A percentile compares a stretch with the other conserved stretches of the same genome.
phyloP scores from a whole-genome alignment of 176 grass and related monocot species.

The Oryza australiensis region DNA sequence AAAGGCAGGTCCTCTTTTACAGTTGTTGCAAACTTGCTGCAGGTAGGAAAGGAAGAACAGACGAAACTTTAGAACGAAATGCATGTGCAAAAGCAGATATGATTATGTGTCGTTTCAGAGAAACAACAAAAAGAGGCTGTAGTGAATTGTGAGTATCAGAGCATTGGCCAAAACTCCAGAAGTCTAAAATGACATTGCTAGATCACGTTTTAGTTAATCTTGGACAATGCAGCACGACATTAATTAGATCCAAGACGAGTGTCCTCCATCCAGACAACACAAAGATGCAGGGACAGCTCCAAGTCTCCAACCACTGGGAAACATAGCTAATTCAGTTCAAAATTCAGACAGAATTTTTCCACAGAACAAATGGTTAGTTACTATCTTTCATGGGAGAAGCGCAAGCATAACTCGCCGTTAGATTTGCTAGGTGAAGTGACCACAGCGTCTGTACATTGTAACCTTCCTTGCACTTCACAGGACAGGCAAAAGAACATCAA shows the following conservation, averaged over 20 bases:
- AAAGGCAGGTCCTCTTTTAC: neutral
- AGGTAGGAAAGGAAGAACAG: neutral
- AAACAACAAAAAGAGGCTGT: neutral
- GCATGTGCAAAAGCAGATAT: neutral
- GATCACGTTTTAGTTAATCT: neutral
- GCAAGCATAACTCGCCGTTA: constrained; percentile 6
- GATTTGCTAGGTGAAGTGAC: constrained; percentile 37
- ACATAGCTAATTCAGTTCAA: neutral
- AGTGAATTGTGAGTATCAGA: neutral
- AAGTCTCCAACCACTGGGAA: constrained; percentile 11
- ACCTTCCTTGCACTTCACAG: constrained; percentile 34
- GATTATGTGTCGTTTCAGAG: neutral
- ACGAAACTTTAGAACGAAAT: neutral
- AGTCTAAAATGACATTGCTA: neutral
- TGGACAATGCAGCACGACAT: constrained; percentile 17
- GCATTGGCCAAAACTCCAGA: too few species aligned
- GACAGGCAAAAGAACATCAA: constrained; percentile 26
- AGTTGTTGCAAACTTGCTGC: neutral
- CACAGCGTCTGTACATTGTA: constrained; percentile 48
- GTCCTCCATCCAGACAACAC: constrained; percentile 1
- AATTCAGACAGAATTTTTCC: neutral
- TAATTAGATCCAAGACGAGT: neutral
- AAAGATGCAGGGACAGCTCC: constrained; percentile 19
- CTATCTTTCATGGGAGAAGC: neutral
- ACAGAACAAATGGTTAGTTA: neutral